A percentile compares a stretch with the other conserved stretches of the same genome.
Conservation (phyloP, 805 yeast genomes). For the Cyberlindnera suaveolens region DNA sequence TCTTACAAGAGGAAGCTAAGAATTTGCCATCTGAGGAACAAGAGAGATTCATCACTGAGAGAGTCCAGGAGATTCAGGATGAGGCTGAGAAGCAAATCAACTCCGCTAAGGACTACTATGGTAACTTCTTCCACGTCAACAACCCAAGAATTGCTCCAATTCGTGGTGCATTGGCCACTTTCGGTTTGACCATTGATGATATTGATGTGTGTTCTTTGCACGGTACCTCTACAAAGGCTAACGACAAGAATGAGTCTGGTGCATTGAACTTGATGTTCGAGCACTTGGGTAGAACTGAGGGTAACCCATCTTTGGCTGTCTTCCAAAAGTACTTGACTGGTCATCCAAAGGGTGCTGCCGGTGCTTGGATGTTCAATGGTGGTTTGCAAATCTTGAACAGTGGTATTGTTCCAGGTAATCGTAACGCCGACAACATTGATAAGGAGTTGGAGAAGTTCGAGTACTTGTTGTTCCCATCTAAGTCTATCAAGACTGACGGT, state of each 20-base stretch:
- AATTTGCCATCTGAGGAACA: conserved; percentile 42
- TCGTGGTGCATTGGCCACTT: conserved; percentile 94
- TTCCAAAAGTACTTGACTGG: conserved; percentile 99
- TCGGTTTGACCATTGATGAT: conserved; percentile 89
- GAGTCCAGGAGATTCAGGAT: conserved; percentile 79
- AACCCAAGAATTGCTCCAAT: conserved; percentile 95
- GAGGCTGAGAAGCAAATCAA: conserved; percentile 81
- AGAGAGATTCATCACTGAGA: conserved; percentile 64
- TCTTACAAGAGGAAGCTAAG: conserved; percentile 65
- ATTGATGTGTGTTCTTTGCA: conserved; percentile 97
- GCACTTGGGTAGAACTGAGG: conserved; percentile 94
- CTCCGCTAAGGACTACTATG: conserved; percentile 90
- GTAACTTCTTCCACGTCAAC: conserved; percentile 85
- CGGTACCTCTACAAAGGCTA: conserved; percentile 98
- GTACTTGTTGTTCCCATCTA: conserved; percentile 89
- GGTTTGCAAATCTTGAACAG: conserved; percentile 86
- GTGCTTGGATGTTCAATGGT: conserved; percentile 99
- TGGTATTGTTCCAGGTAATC: conserved; percentile 97
- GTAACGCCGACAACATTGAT: conserved; percentile 97
- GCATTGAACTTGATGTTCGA: conserved; percentile 88
- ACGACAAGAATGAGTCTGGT: conserved; percentile 95
- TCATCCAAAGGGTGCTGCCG: conserved; percentile 99
- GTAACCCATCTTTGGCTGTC: conserved; percentile 96
- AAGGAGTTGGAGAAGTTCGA: conserved; percentile 74
- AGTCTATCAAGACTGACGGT: conserved; percentile 91